Conservation (phyloP, 2,329 filamentous ascomycete species). For the Neurospora sp. region DNA sequence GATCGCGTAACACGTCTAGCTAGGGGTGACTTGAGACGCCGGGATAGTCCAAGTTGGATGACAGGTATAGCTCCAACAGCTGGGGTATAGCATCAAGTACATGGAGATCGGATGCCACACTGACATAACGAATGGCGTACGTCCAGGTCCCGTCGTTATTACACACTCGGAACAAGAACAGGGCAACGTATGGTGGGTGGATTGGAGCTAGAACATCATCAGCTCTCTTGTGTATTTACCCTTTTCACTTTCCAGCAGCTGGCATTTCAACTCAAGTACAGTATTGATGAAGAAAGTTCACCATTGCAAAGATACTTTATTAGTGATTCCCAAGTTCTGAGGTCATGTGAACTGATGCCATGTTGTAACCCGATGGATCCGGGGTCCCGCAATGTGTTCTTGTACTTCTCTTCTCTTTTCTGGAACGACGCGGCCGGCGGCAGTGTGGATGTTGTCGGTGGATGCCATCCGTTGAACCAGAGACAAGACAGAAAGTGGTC, state of each 20-base stretch:
- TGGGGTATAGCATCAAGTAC: not conserved
- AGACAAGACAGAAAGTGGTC: not conserved
- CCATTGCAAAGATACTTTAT: not conserved
- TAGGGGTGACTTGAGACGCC: not conserved
- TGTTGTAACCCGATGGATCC: not conserved
- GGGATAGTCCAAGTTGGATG: not conserved
- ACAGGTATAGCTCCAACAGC: not conserved
- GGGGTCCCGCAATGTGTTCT: not conserved
- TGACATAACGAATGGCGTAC: not conserved
- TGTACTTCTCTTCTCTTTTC: not conserved
- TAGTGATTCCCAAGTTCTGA: not conserved
- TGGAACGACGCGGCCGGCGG: not conserved
- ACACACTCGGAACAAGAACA: not conserved
- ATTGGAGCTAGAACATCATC: not conserved
- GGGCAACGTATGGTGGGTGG: not conserved
- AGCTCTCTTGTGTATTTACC: not conserved
- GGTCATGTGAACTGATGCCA: not conserved
- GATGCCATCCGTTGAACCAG: not conserved
- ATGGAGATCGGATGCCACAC: not conserved
- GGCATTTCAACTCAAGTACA: not conserved
- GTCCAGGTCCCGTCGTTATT: not conserved
- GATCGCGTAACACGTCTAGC: not conserved
- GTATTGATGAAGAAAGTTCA: not conserved
- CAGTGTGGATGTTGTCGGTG: not conserved
- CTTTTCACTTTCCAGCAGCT: not conserved